Evolutionary conservation across 768 basidiomycete genomes (phyloP).

Genomic region (Termitomyces sp.): DNA sequence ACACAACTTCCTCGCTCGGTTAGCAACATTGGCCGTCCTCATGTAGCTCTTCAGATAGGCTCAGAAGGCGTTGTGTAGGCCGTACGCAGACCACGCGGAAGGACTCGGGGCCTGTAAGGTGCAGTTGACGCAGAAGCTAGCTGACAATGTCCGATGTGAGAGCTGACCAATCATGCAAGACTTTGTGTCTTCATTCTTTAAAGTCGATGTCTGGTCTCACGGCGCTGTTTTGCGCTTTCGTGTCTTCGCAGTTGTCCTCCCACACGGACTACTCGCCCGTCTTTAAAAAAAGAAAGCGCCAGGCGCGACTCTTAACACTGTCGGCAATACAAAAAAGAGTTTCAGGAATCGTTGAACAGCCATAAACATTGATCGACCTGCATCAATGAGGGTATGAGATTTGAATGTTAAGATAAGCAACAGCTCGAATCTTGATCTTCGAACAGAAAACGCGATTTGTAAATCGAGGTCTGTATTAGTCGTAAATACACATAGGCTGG

Average conservation of each 20-base stretch:
- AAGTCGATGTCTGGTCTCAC: background rate
- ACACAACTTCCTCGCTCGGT: background rate
- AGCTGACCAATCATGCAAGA: conserved; percentile 2
- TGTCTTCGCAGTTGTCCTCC: background rate
- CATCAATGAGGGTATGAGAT: background rate
- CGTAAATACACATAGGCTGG: background rate
- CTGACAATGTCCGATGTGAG: background rate
- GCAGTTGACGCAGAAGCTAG: background rate
- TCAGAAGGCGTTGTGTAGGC: background rate
- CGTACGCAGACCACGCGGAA: background rate
- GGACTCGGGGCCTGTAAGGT: background rate
- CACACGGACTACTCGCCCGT: background rate
- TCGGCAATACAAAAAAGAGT: background rate
- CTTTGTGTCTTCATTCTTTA: background rate
- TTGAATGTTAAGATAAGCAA: background rate
- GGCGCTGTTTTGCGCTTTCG: background rate
- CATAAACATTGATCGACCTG: background rate
- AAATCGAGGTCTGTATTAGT: background rate
- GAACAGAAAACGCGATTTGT: background rate
- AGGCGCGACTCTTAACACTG: background rate
- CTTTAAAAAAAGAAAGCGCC: background rate
- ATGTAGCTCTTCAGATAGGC: background rate
- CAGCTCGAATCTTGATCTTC: background rate
- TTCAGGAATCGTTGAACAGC: background rate
- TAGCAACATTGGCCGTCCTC: background rate